Base-by-base conservation (phyloP, 2,329 filamentous ascomycete genomes). In the Aspergillus transmontanensis region DNA sequence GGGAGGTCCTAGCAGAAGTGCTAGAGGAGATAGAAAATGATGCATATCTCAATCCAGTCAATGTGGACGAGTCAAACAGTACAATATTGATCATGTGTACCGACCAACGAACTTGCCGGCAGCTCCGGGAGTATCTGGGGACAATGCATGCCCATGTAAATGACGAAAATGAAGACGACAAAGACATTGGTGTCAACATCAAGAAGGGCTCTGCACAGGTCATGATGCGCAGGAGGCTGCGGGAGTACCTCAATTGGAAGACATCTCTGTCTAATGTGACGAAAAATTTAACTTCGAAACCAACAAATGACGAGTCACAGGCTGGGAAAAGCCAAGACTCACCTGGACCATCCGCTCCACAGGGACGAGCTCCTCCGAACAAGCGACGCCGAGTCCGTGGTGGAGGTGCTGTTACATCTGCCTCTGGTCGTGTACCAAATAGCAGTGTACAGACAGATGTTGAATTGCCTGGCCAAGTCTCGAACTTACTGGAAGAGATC, bases 11-110 rank as follows among this genome's bases (percentile, higher is more conserved):
- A 21, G 90, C 92, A n/a, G 93, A 97, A 61, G 89, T 97, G 0
- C 81, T 99, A 5, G 90, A 94, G 66, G 95, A 99, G 78, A 97
- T 99, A 69, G 95, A 98, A 72, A 87, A 90, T 59, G 94, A 97
- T 72, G 84, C 93, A 19, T 95, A 96, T 75, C 90, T 96, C 72
- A 94, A 96, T 66, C 90, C 92, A 6, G 81, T 84, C 10, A 80
- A 84, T n/a, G 84, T 87, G 61, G 93, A 95, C 75, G 92, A 93
- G 71, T 96, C 93, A 0, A 96, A 93, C 73, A 91, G 92, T n/a
- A 92, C 92, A 2, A 93, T 97, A 57, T 81, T 99, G 39, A 92
- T 99, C 75, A 98, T 99, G 95, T 98, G 94, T 74, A 90, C 90
- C 30, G 94, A 96, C 71, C 88, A 91, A 61, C 88, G 89, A 61